Conservation (phyloP, 495 filamentous ascomycete genomes). For the Cryomyces minteri region DNA sequence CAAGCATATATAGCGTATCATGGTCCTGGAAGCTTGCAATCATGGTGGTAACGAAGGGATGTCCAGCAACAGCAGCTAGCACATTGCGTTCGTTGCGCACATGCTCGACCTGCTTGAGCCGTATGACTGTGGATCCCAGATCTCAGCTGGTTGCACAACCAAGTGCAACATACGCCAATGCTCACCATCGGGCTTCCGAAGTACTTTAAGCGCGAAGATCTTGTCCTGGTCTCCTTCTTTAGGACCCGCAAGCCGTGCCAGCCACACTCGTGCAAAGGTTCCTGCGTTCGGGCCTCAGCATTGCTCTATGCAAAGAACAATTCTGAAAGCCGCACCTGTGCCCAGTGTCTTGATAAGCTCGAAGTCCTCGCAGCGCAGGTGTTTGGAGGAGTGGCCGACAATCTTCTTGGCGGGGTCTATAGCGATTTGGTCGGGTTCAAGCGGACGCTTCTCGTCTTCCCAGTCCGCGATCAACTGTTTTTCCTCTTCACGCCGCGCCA, state of each 20-base stretch:
- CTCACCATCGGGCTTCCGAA: constrained; percentile 71
- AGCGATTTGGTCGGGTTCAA: constrained; percentile 33
- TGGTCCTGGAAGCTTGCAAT: constrained; percentile 78
- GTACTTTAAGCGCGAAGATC: constrained; percentile 84
- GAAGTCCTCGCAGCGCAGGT: constrained; percentile 54
- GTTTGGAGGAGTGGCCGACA: constrained; percentile 34
- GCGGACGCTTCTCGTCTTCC: constrained; percentile 25
- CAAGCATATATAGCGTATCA: constrained; percentile 82
- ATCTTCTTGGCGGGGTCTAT: constrained; percentile 36
- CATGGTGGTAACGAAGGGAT: constrained; percentile 91
- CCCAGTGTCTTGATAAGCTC: constrained; percentile 75
- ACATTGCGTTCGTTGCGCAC: constrained; percentile 85
- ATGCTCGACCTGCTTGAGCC: constrained; percentile 94
- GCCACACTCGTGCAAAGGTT: constrained; percentile 90
- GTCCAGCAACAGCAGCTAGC: constrained; percentile 69
- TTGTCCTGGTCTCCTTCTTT: constrained; percentile 26
- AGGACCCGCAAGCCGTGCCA: constrained; percentile 38
- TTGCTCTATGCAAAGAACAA: not conserved
- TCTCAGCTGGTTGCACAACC: not conserved
- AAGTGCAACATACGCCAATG: not conserved
- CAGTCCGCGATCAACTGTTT: constrained; percentile 28
- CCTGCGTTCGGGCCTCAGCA: constrained; percentile 34
- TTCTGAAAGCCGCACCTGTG: constrained; percentile 39
- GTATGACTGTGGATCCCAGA: constrained; percentile 47
- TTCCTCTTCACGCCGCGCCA: constrained; percentile 24